Percentiles rank a stretch among this genome's conserved stretches.
phyloP scores from a whole-genome alignment of 2,329 filamentous ascomycete genomes.

The Apiospora hydei region DNA sequence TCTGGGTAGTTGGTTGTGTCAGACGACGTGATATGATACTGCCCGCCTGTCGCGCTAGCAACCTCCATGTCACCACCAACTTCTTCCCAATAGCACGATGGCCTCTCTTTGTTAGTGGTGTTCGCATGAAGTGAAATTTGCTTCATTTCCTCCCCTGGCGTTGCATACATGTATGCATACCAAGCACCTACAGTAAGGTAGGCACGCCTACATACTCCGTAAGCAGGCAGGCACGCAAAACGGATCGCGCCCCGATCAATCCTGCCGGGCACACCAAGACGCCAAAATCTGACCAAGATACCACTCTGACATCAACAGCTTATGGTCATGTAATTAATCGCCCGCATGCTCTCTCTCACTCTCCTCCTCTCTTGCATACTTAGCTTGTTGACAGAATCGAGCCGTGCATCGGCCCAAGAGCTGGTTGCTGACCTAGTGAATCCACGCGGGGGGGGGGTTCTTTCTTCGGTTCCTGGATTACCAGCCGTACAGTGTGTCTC shows the following conservation, averaged over 20 bases:
- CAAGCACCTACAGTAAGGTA: too few relatives aligned
- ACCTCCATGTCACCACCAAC: background rate
- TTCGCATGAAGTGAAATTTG: background rate
- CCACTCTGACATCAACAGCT: slow-evolving; percentile 11
- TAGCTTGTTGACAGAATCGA: background rate
- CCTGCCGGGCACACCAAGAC: slow-evolving; percentile 2
- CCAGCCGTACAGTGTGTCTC: background rate
- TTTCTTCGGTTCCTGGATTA: background rate
- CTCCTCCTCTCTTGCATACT: background rate
- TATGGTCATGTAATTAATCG: background rate
- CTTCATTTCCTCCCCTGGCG: background rate
- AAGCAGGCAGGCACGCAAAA: background rate
- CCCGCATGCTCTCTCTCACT: background rate
- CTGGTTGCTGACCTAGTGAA: background rate
- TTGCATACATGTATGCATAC: background rate
- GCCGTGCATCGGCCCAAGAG: slow-evolving; percentile 4
- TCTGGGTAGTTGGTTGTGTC: background rate
- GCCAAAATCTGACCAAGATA: slow-evolving; percentile 7
- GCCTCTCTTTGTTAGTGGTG: background rate
- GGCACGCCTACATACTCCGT: background rate
- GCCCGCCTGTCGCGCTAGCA: background rate
- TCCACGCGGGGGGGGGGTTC: background rate
- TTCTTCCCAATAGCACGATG: background rate
- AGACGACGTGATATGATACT: slow-evolving; percentile 7
- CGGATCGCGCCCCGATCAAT: background rate